A percentile compares a stretch with the other conserved stretches of the same genome.
Evolutionary conservation across 495 filamentous ascomycete genomes (phyloP).

Genomic region (Aspergillus hancockii): DNA sequence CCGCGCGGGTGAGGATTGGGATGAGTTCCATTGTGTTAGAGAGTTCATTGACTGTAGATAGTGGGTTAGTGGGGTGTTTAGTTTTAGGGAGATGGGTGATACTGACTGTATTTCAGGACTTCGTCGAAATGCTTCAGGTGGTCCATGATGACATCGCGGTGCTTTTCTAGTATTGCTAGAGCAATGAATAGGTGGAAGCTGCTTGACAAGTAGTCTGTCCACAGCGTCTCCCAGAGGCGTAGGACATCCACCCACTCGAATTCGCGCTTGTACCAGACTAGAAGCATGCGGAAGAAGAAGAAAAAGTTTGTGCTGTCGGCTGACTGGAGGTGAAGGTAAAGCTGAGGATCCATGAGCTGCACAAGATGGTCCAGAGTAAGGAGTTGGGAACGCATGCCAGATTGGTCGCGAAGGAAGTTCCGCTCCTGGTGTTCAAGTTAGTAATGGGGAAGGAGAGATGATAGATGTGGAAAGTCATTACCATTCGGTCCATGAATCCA

Average conservation of each 20-base stretch:
- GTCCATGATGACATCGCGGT: conserved; percentile 89
- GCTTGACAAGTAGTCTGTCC: conserved; percentile 88
- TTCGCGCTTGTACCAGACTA: conserved; percentile 98
- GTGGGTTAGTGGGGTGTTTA: conserved; percentile 6
- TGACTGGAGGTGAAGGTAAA: conserved; percentile 85
- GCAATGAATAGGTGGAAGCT: conserved; percentile 95
- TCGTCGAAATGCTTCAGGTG: conserved; percentile 96
- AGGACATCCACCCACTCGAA: conserved; percentile 87
- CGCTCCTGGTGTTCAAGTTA: conserved; percentile 58
- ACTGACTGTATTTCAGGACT: conserved; percentile 90
- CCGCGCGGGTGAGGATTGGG: conserved; percentile 80
- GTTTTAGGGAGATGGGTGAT: neutral
- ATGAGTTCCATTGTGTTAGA: conserved; percentile 89
- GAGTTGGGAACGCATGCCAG: conserved; percentile 90
- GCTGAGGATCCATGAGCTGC: conserved; percentile 91
- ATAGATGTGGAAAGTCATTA: conserved; percentile 25
- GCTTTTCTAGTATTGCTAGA: conserved; percentile 92
- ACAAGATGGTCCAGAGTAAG: conserved; percentile 89
- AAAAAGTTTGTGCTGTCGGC: conserved; percentile 98
- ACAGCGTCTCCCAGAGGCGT: conserved; percentile 87
- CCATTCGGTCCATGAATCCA: conserved; percentile 93
- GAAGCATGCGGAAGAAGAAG: conserved; percentile 98
- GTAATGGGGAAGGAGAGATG: neutral
- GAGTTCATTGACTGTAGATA: conserved; percentile 79
- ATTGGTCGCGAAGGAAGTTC: conserved; percentile 96